A percentile compares a stretch with the other conserved stretches of the same genome.
These are phyloP conservation scores for Aspergillus cavernicola DNA, from an alignment of 495 filamentous ascomycete species.

Conservation along the genomic window DNA sequence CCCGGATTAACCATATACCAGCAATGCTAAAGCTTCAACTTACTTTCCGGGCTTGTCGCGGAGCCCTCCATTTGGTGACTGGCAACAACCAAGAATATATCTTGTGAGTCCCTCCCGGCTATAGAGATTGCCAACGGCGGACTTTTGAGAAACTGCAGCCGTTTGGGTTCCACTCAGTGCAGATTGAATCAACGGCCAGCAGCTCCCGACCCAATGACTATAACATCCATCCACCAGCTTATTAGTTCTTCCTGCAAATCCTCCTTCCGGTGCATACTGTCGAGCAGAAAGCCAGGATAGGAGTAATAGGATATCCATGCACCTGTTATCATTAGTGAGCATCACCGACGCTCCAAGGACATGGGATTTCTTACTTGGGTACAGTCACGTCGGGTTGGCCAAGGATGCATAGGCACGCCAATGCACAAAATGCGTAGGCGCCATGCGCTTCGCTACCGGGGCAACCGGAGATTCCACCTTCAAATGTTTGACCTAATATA, in stretches of 20 bases:
- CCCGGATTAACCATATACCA: not conserved
- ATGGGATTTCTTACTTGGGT: constrained; percentile 46
- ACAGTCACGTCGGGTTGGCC: constrained; percentile 71
- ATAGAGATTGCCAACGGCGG: constrained; percentile 55
- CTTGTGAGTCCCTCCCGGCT: constrained; percentile 78
- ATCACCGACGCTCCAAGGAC: not conserved
- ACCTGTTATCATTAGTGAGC: constrained; percentile 43
- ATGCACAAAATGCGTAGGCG: constrained; percentile 91
- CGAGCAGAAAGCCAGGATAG: constrained; percentile 84
- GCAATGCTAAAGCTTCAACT: constrained; percentile 30
- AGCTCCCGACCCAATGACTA: constrained; percentile 93
- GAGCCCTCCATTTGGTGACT: constrained; percentile 73
- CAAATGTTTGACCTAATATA: constrained; percentile 78
- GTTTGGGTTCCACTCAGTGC: constrained; percentile 53
- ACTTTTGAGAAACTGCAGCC: constrained; percentile 15
- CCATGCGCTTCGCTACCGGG: constrained; percentile 90
- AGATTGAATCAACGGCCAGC: constrained; percentile 88
- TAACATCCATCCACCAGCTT: constrained; percentile 98
- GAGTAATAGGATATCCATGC: constrained; percentile 72
- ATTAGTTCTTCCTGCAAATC: constrained; percentile 90
- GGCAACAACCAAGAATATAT: constrained; percentile 87
- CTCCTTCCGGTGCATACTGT: constrained; percentile 89
- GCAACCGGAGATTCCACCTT: constrained; percentile 82
- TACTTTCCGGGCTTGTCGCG: constrained; percentile 93
- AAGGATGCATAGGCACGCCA: constrained; percentile 81